Evolutionary conservation across 208 protist genomes (phyloP).

Genomic region (Trypanosoma conorhini): DNA sequence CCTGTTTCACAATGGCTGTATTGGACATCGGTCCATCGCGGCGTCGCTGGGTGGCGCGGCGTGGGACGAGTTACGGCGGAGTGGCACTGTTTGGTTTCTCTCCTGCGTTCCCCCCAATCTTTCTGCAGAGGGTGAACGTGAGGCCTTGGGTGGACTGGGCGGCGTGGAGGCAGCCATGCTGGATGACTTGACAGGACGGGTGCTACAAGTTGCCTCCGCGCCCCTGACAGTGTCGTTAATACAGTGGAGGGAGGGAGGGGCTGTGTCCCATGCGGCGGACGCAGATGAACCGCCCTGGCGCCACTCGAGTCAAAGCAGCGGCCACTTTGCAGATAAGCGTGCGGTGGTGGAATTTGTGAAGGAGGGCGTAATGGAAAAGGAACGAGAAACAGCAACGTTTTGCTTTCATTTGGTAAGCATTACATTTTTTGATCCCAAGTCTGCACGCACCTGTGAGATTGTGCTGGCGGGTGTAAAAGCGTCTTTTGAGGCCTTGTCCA

Average conservation of each 20-base stretch:
- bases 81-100: constrained; percentile 18
- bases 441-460: constrained; percentile 14
- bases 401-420: constrained; percentile 22
- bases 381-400: neutral
- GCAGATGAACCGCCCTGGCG: neutral
- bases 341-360: constrained; percentile 14
- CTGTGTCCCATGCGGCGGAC: neutral
- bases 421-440: constrained; percentile 12
- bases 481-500: constrained; percentile 8
- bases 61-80: constrained; percentile 21
- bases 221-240: constrained; percentile 13
- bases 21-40: neutral
- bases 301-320: neutral
- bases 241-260: constrained; percentile 12
- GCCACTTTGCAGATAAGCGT: constrained; percentile 9
- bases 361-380: neutral
- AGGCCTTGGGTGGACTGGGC: constrained; percentile 1
- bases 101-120: constrained; percentile 2
- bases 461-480: constrained; percentile 11
- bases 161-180: constrained; percentile 7
- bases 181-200: constrained; percentile 3
- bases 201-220: constrained; percentile 6
- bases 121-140: neutral
- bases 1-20: constrained; percentile 18
- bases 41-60: constrained; percentile 4